Evolutionary conservation across 2,329 filamentous ascomycete species (phyloP), one percentile per base, ranked within the genome.

Genomic region (Verticillium tricorpus): DNA sequence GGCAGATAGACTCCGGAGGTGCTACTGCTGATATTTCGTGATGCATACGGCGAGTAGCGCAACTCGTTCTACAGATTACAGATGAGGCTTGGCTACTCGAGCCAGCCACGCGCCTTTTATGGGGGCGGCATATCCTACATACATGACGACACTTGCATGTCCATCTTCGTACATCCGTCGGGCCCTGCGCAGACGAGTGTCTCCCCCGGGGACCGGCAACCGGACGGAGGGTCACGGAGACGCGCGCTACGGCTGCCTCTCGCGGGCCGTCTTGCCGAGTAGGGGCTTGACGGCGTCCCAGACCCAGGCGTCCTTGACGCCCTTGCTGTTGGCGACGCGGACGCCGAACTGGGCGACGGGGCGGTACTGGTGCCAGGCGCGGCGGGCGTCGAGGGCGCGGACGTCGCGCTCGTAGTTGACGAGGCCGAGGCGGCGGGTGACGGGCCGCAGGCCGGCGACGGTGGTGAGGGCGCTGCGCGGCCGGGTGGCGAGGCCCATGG

Each of bases 401-500:
- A 72, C 69, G 67, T 77, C 72, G 62, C 77, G 73, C n/a, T 71
- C 67, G 59, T 74, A 77, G 67, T 79, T 79, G 66, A 79, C 71
- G 57, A 79, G 69, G 22, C 77, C 77, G 35, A 77, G 64, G 54
- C 77, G 72, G n/a, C 68, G 66, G 40, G 60, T 62, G 25, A 66
- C 63, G 34, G 74, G 71, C 5, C 67, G 62, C 31, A 80, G 68
- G 52, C 78, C 74, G 22, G 75, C 76, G 22, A 76, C 75, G 57
- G 72, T 72, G 32, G 80, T 68, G 63, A 73, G 73, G 65, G 79
- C 80, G 69, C 78, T 78, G 50, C 83, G 79, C 34, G 84, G 83
- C 71, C 82, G 84, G 64, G 80, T 80, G 67, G 85, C 80, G 66
- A 78, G 68, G 69, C 79, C 83, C 77, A 86, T 82, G 59, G 83